Percentiles rank a stretch among this genome's conserved stretches.
Evolutionary conservation across 2,329 filamentous ascomycete genomes (phyloP).

Genomic region (Clonostachys byssicola): DNA sequence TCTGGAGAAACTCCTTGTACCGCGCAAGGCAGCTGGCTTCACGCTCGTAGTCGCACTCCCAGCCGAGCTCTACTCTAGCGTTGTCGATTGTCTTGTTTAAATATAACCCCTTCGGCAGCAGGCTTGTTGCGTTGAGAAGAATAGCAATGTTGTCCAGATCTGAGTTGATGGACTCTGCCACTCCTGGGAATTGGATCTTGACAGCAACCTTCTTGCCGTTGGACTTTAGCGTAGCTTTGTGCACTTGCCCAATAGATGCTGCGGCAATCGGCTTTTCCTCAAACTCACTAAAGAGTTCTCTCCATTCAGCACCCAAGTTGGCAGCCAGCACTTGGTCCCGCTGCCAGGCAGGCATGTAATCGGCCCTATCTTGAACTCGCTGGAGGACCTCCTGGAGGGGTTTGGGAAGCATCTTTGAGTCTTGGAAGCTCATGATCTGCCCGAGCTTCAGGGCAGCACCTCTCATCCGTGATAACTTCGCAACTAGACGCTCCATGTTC

Average conservation of each 20-base stretch:
- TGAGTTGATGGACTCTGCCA: constrained; percentile 92
- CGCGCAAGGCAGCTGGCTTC: constrained; percentile 78
- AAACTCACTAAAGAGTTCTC: constrained; percentile 77
- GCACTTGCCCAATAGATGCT: constrained; percentile 95
- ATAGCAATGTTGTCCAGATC: constrained; percentile 92
- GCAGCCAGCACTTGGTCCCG: constrained; percentile 75
- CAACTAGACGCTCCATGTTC: constrained; percentile 90
- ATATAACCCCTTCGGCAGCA: constrained; percentile 88
- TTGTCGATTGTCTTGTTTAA: constrained; percentile 98
- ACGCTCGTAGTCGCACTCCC: constrained; percentile 94
- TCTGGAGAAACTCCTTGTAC: constrained; percentile 68
- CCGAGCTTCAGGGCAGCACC: constrained; percentile 95
- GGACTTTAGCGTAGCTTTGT: constrained; percentile 75
- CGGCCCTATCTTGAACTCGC: constrained; percentile 90
- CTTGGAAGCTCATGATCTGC: constrained; percentile 98
- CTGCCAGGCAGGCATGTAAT: constrained; percentile 97
- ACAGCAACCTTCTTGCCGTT: constrained; percentile 79
- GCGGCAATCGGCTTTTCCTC: constrained; percentile 91
- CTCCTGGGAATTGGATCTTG: constrained; percentile 96
- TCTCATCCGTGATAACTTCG: constrained; percentile 92
- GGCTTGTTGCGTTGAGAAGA: constrained; percentile 82
- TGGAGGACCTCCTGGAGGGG: constrained; percentile 87
- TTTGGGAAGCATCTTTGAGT: constrained; percentile 87
- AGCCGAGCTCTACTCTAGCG: constrained; percentile 83
- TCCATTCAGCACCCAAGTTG: constrained; percentile 82